Percentiles rank a stretch among this genome's conserved stretches.
These are phyloP conservation scores for Plectranthus barbatus DNA, from an alignment of 257 asterid species.

Conservation along the genomic window DNA sequence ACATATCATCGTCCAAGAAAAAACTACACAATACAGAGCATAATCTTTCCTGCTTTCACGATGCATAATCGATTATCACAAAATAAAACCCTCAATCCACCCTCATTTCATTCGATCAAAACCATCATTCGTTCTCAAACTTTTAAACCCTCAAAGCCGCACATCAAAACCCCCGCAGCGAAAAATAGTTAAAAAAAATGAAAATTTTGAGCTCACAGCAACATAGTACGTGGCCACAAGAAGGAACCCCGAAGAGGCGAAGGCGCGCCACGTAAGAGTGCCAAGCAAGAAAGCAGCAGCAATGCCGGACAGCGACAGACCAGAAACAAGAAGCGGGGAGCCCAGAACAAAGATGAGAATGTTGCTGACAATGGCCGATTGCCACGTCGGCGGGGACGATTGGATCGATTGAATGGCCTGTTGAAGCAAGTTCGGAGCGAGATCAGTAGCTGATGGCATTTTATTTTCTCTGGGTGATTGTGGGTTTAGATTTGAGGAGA, in stretches of 20 bases:
- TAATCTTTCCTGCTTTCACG: not conserved
- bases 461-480: not conserved
- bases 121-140: not conserved
- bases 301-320: slow-evolving; percentile 68
- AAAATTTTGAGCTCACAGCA: slow-evolving; percentile 44
- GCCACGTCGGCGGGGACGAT: slow-evolving; percentile 83
- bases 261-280: slow-evolving; percentile 89
- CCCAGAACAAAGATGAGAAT: slow-evolving; percentile 49
- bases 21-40: not conserved
- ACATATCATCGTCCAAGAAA: too few relatives aligned
- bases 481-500: slow-evolving; percentile 18
- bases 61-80: not conserved
- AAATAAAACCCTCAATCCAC: not conserved
- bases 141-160: not conserved
- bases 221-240: slow-evolving; percentile 75
- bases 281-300: slow-evolving; percentile 89
- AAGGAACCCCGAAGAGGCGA: slow-evolving; percentile 74
- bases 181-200: not conserved
- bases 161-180: not conserved
- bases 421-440: slow-evolving; percentile 44
- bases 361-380: slow-evolving; percentile 58
- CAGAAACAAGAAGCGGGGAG: slow-evolving; percentile 64
- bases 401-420: slow-evolving; percentile 42
- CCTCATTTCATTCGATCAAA: not conserved
- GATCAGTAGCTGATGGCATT: slow-evolving; percentile 31